phyloP scores from a whole-genome alignment of 495 filamentous ascomycete species.

The Penicillium angulare region DNA sequence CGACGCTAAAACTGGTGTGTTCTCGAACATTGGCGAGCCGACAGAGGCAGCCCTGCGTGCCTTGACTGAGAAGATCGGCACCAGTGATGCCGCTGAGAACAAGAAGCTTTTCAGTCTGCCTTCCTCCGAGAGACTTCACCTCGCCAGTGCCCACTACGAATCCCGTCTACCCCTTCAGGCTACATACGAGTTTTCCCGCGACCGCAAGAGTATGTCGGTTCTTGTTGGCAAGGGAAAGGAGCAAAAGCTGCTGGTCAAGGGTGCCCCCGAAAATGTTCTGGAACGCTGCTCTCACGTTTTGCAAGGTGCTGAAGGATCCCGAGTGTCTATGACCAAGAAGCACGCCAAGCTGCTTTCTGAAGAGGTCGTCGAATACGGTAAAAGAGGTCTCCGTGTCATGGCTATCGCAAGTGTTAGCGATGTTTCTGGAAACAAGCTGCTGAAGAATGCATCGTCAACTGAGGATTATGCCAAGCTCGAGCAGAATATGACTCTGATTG shows the following conservation, averaged over 20 bases:
- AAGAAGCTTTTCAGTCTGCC: constrained; percentile 45
- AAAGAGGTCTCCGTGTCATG: constrained; percentile 90
- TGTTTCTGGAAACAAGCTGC: constrained; percentile 64
- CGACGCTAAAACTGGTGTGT: constrained; percentile 68
- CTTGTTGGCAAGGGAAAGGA: constrained; percentile 66
- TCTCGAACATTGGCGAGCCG: constrained; percentile 88
- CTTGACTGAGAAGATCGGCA: constrained; percentile 92
- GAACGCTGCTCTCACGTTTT: constrained; percentile 84
- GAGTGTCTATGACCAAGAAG: constrained; percentile 64
- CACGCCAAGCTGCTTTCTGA: constrained; percentile 65
- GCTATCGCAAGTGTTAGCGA: constrained; percentile 81
- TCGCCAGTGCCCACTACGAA: constrained; percentile 84
- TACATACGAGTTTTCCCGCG: constrained; percentile 96
- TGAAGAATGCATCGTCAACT: constrained; percentile 74
- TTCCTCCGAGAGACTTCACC: constrained; percentile 62
- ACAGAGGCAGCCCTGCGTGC: constrained; percentile 93
- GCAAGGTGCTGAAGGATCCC: constrained; percentile 71
- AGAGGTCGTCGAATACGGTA: constrained; percentile 86
- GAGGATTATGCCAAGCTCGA: constrained; percentile 83
- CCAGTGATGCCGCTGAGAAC: constrained; percentile 58
- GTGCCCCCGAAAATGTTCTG: constrained; percentile 89
- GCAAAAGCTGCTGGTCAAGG: constrained; percentile 90
- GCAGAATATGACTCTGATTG: constrained; percentile 89
- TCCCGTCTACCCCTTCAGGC: constrained; percentile 67
- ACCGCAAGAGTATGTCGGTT: constrained; percentile 99